Percentiles rank a stretch among this genome's conserved stretches.
Evolutionary conservation across 495 filamentous ascomycete species (phyloP).

Genomic region (Xylaria flabelliformis): DNA sequence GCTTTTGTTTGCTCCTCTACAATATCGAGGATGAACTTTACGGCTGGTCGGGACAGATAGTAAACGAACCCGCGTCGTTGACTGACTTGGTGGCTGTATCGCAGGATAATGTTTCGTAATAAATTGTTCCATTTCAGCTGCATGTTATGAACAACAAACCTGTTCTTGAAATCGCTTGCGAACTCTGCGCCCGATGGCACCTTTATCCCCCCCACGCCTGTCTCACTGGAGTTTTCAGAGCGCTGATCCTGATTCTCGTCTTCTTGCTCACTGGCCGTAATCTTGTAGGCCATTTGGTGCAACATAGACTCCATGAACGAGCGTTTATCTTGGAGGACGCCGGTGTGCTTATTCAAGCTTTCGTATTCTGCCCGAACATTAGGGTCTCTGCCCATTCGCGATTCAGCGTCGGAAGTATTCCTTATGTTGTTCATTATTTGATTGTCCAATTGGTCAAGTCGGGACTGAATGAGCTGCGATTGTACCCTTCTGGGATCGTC

Average conservation of each 20-base stretch:
- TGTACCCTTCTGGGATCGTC: slow-evolving; percentile 93
- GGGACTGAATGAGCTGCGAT: slow-evolving; percentile 78
- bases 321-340: slow-evolving; percentile 73
- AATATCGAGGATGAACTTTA: slow-evolving; percentile 98
- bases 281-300: slow-evolving; percentile 58
- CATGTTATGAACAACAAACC: slow-evolving; percentile 96
- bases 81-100: slow-evolving; percentile 97
- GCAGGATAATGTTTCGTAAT: slow-evolving; percentile 91
- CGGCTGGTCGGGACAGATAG: slow-evolving; percentile 92
- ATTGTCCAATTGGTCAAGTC: slow-evolving; percentile 75
- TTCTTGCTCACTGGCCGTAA: slow-evolving; percentile 32
- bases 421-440: slow-evolving; percentile 77
- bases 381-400: slow-evolving; percentile 63
- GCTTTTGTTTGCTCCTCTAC: slow-evolving; percentile 88
- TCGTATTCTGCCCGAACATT: slow-evolving; percentile 68
- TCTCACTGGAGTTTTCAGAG: slow-evolving; percentile 39
- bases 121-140: slow-evolving; percentile 99
- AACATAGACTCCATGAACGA: slow-evolving; percentile 79
- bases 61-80: slow-evolving; percentile 96
- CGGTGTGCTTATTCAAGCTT: slow-evolving; percentile 70
- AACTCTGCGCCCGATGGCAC: slow-evolving; percentile 67
- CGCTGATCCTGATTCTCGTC: slow-evolving; percentile 26
- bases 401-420: slow-evolving; percentile 68
- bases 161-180: slow-evolving; percentile 93
- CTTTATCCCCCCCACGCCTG: slow-evolving; percentile 49